Percentiles rank a stretch among this genome's conserved stretches.
These are phyloP conservation scores for Taphrina populina DNA, from an alignment of 1,139 yeast species.

Conservation along the genomic window DNA sequence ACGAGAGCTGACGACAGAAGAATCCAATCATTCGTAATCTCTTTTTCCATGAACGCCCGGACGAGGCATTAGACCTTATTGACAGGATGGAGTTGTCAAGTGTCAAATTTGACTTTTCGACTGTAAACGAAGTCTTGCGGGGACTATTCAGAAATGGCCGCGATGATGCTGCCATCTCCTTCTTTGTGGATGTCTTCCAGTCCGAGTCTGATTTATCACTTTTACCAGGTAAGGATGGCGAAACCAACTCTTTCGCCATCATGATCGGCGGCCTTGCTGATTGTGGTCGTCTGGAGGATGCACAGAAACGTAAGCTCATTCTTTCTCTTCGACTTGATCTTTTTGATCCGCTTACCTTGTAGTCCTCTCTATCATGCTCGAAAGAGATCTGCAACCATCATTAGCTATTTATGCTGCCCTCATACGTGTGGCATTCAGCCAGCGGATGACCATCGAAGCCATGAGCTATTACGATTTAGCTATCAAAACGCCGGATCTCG, in stretches of 20 bases:
- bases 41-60: slow-evolving; percentile 4
- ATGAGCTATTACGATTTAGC: slow-evolving; percentile 8
- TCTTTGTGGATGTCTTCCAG: slow-evolving; percentile 15
- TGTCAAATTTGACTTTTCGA: slow-evolving; percentile 10
- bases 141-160: slow-evolving; percentile 5
- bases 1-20: not conserved
- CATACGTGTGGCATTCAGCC: not conserved
- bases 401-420: slow-evolving; percentile 3
- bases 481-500: slow-evolving; percentile 18
- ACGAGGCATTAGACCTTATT: slow-evolving; percentile 9
- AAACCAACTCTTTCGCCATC: slow-evolving; percentile 1
- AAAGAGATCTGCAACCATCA: slow-evolving; percentile 6
- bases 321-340: not conserved
- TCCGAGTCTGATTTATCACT: not conserved
- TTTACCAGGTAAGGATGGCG: slow-evolving; percentile 11
- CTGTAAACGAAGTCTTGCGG: slow-evolving; percentile 13
- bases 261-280: slow-evolving; percentile 1
- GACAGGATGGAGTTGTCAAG: slow-evolving; percentile 21
- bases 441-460: not conserved
- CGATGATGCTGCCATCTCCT: slow-evolving; percentile 8
- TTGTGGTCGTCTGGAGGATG: slow-evolving; percentile 8
- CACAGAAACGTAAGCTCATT: slow-evolving; percentile 1
- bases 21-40: slow-evolving; percentile 9
- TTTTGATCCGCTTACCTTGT: not conserved
- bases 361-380: slow-evolving; percentile 11